Evolutionary conservation across 1,139 yeast species (phyloP), one percentile per base, ranked within the genome.

Genomic region (Candida freyschussii): DNA sequence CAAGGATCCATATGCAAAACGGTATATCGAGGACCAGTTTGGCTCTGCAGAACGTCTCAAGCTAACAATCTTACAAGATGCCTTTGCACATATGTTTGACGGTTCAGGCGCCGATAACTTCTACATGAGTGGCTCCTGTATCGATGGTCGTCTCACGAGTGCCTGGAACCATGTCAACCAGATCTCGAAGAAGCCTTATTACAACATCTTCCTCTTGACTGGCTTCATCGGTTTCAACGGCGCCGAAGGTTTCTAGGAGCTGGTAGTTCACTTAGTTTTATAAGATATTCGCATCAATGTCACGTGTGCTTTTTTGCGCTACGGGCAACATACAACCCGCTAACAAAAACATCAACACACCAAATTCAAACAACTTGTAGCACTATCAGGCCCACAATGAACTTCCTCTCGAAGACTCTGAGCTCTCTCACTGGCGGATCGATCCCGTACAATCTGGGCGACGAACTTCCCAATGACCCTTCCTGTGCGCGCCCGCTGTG

Each of bases 111-210:
- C 86, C 7, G 85, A 79, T 48, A 79, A 81, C 54, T 79, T 76
- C 53, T 80, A 75, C 52, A 80, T 79, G 65, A 83, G 86, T 17
- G 91, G 91, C 2, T 74, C 83, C 3, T 80, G 91, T 57, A 80
- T 80, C 37, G 91, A 80, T 53, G 91, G 89, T 15, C 67, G 89
- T 33, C 60, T 81, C 32, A 80, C 91, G 0, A 72, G 81, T 34
- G 84, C 87, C 2, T 81, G 89, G 84, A 81, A 80, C 48, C 82
- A 84, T 69, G 79, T 86, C 33, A 80, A 81, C 50, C 68, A 69
- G 39, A 74, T 80, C 27, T 59, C 76, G 19, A 78, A 78, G 51
- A 79, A 78, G 50, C 65, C 68, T 8, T 80, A 78, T 51, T 76
- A 72, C 48, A 77, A 75, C 48, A 62, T 75, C 28, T 79, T 80